Evolutionary conservation across 192 early-diverging fungal species (phyloP), one percentile per base, ranked within the genome.

Genomic region (Linnemannia zychae): DNA sequence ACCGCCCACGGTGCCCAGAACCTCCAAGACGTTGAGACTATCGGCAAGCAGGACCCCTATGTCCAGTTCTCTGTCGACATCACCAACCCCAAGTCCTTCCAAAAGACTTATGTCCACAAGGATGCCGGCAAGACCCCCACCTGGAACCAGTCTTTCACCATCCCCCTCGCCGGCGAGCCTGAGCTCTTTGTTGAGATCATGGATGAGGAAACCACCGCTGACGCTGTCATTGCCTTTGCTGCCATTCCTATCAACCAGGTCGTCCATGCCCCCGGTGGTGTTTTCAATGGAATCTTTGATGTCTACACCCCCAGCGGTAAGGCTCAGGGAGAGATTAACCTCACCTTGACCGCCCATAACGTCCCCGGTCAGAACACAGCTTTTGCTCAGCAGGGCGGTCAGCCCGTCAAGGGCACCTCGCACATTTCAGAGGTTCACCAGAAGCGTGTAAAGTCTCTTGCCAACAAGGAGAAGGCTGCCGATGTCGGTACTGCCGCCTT

Each of bases 41-140:
- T 90, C 18, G 90, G 90, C 76, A 91, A 89, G 81, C 88, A 91
- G 76, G 90, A 91, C 67, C 90, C 90, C 48, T 91, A 83, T 49
- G 40, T 89, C 48, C 90, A 83, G 74, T 91, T 91, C 80, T 78
- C 87, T 7, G 72, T 89, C 74, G 80, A 91, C 67, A 60, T 76
- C 67, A 48, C 53, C 37, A 87, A 91, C 67, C 71, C 87, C 44
- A 88, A 91, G 63, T 74, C 84, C 12, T 89, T 87, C 85, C 84
- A 89, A 82, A 89, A 87, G 80, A 91, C 90, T 16, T 89, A 83
- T 65, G 86, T 88, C 38, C 87, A 88, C 63, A 91, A 91, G 80
- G 77, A 91, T 38, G 87, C 79, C 28, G 90, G 90, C 77, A 88
- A 89, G 67, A 81, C 77, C 44, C 80, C 90, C 7, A 79, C 79